A percentile compares a stretch with the other conserved stretches of the same genome.
phyloP scores from a whole-genome alignment of 768 basidiomycete species.

The Suillus tomentosus region DNA sequence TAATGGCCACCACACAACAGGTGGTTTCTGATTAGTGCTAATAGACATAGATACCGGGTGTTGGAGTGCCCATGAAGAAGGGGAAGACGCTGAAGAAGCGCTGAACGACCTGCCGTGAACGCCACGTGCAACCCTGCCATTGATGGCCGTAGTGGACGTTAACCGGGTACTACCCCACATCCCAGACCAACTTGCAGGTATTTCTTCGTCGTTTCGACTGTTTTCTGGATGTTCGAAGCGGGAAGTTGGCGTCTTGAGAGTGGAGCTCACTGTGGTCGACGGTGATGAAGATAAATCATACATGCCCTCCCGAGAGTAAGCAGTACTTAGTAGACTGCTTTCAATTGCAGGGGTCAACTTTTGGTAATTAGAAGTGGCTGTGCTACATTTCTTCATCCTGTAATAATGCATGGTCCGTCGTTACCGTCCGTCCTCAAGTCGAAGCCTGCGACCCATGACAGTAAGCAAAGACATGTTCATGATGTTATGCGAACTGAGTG shows the following conservation, averaged over 20 bases:
- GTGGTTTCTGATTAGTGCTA: constrained; percentile 4
- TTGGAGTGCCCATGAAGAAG: constrained; percentile 7
- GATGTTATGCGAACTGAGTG: not conserved
- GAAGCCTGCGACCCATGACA: constrained; percentile 33
- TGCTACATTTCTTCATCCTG: not conserved
- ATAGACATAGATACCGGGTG: constrained; percentile 5
- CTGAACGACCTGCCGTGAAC: constrained; percentile 8
- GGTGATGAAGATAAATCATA: not conserved
- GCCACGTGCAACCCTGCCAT: constrained; percentile 10
- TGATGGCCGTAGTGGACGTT: not conserved
- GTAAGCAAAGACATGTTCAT: constrained; percentile 18
- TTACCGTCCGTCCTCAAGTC: constrained; percentile 37
- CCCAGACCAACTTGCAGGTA: constrained; percentile 1
- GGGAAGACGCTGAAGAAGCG: constrained; percentile 5
- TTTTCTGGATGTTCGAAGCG: not conserved
- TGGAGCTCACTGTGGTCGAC: not conserved
- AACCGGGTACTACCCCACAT: not conserved
- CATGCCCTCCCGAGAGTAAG: not conserved
- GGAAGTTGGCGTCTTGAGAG: not conserved
- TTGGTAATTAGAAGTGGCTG: constrained; percentile 2
- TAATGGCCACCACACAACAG: constrained; percentile 8
- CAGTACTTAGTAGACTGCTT: too few species aligned
- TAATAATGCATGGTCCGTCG: constrained; percentile 30
- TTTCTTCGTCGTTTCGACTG: constrained; percentile 1
- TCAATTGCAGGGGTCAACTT: not conserved